Evolutionary conservation across 164 flowering plant genomes (phyloP).

Genomic region (Tetrastigma voinierianum): DNA sequence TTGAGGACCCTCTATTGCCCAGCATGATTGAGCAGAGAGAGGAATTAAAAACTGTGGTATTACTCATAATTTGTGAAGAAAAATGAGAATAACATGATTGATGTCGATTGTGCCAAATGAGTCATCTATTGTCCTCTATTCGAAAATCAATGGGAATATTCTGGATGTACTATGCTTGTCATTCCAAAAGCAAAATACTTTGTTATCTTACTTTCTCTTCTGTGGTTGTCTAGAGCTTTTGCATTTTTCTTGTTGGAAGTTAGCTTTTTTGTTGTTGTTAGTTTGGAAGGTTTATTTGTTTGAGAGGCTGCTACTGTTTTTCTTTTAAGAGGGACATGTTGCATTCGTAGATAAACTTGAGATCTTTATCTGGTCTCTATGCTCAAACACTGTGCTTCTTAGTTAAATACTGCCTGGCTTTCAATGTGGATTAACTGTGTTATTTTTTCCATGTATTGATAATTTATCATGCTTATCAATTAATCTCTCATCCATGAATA

Average conservation of each 20-base stretch:
- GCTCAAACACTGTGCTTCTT: not conserved
- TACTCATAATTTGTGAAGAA: not conserved
- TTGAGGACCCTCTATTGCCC: slow-evolving; percentile 34
- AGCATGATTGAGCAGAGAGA: not conserved
- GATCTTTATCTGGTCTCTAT: not conserved
- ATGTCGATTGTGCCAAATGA: not conserved
- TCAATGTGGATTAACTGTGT: not conserved
- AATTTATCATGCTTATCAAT: not conserved
- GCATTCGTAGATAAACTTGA: not conserved
- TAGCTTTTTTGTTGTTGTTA: not conserved
- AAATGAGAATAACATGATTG: not conserved
- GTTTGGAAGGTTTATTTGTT: not conserved
- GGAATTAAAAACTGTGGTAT: not conserved
- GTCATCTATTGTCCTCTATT: not conserved
- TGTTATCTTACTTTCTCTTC: not conserved
- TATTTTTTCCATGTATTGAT: not conserved
- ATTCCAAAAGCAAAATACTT: not conserved
- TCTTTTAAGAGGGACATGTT: not conserved
- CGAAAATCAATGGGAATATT: not conserved
- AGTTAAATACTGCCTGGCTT: not conserved
- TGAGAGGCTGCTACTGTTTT: not conserved
- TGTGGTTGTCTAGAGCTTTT: not conserved
- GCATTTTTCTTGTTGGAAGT: not conserved
- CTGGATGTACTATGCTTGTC: not conserved
- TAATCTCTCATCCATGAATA: not conserved